A percentile compares a stretch with the other conserved stretches of the same genome.
Evolutionary conservation across 441 rosid species (phyloP).

Genomic region (Pelargonium fulgidum): DNA sequence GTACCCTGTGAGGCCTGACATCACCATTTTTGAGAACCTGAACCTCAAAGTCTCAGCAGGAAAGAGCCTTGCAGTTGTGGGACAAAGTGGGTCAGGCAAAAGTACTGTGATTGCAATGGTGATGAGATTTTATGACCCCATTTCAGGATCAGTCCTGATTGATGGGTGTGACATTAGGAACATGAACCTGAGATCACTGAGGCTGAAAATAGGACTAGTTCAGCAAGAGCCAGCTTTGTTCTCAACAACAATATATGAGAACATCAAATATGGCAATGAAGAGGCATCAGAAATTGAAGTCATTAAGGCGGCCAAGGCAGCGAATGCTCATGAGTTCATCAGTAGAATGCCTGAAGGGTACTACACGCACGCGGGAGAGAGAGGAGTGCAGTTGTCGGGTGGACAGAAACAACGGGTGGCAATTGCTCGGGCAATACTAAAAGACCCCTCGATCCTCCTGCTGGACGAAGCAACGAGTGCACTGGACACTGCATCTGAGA

Average conservation of each 20-base stretch:
- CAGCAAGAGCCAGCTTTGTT: conserved; percentile 61
- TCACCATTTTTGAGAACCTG: conserved; percentile 42
- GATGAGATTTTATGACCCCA: conserved; percentile 63
- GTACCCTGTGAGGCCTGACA: conserved; percentile 53
- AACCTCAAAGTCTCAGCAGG: conserved; percentile 44
- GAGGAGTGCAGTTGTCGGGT: conserved; percentile 60
- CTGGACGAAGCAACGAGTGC: conserved; percentile 68
- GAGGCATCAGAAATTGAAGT: conserved; percentile 44
- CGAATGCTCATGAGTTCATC: conserved; percentile 61
- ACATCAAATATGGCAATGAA: conserved; percentile 44
- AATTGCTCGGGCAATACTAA: conserved; percentile 51
- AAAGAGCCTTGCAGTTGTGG: conserved; percentile 47
- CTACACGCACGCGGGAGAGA: conserved; percentile 48
- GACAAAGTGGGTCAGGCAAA: conserved; percentile 61
- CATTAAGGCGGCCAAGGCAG: conserved; percentile 38
- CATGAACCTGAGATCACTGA: conserved; percentile 36
- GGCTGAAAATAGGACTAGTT: conserved; percentile 51
- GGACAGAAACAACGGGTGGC: conserved; percentile 65
- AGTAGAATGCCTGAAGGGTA: conserved; percentile 67
- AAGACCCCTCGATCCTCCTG: conserved; percentile 48
- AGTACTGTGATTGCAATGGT: conserved; percentile 49
- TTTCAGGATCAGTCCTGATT: conserved; percentile 35
- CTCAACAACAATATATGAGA: conserved; percentile 51
- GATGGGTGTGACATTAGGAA: conserved; percentile 45
- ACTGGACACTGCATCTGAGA: conserved; percentile 52